Evolutionary conservation across 148 eudicot species (phyloP).

Genomic region (Selenicereus undatus): DNA sequence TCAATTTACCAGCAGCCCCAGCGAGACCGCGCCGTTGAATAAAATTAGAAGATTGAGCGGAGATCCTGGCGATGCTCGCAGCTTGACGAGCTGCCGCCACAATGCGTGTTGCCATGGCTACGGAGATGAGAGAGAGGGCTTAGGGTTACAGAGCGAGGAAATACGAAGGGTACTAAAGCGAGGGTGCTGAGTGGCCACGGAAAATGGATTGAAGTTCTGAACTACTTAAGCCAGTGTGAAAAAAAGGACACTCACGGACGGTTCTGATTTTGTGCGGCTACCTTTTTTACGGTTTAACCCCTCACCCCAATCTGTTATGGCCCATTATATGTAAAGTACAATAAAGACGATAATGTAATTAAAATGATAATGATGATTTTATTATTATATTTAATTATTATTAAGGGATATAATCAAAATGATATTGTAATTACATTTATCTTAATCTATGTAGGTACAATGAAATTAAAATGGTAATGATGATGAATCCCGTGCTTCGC

Average conservation of each 20-base stretch:
- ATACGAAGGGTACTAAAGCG: not conserved
- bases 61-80: conserved; percentile 40
- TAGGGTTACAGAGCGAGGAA: not conserved
- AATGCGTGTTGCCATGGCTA: conserved; percentile 50
- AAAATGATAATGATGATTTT: no score
- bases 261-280: no score
- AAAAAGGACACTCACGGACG: not conserved
- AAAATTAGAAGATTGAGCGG: conserved; percentile 32
- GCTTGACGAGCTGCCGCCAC: conserved; percentile 59
- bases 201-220: not conserved
- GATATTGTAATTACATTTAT: no score
- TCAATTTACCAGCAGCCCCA: conserved; percentile 49
- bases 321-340: no score
- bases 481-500: no score
- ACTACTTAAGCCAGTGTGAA: not conserved
- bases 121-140: conserved; percentile 1
- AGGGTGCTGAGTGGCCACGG: not conserved
- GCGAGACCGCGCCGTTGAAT: conserved; percentile 70
- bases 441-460: no score
- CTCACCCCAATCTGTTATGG: no score
- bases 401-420: no score
- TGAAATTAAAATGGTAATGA: no score
- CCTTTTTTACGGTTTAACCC: no score
- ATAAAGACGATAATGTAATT: no score
- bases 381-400: no score